A percentile compares a stretch with the other conserved stretches of the same genome.
phyloP scores from a whole-genome alignment of 2,329 filamentous ascomycete species.

The Zasmidium angulare region DNA sequence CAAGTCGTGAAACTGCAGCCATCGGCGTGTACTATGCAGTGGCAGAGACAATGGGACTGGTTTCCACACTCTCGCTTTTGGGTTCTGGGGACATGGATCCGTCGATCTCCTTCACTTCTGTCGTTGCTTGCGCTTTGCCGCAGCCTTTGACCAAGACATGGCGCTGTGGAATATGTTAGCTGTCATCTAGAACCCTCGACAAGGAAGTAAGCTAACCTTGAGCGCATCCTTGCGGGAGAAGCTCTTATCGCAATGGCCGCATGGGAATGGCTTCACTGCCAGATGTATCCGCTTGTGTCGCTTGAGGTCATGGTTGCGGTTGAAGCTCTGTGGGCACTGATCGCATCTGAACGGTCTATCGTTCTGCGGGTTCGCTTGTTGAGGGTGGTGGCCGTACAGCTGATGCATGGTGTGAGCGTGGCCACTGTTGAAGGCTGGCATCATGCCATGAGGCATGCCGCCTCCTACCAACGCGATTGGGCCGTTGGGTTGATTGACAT shows the following conservation, averaged over 20 bases:
- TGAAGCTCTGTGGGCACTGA: conserved; percentile 88
- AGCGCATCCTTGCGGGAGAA: conserved; percentile 96
- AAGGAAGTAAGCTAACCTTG: conserved; percentile 66
- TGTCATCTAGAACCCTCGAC: conserved; percentile 39
- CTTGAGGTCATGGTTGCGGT: conserved; percentile 93
- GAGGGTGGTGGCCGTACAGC: conserved; percentile 52
- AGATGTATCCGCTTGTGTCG: conserved; percentile 93
- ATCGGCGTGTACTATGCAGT: neutral
- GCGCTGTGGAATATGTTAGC: conserved; percentile 49
- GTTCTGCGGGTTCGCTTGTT: conserved; percentile 56
- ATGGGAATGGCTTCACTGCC: conserved; percentile 93
- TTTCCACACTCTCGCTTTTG: conserved; percentile 34
- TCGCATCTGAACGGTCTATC: conserved; percentile 96
- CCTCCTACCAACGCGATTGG: conserved; percentile 70
- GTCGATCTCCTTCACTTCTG: conserved; percentile 38
- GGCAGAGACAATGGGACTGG: conserved; percentile 24
- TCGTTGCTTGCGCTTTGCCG: conserved; percentile 50
- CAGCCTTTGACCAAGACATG: conserved; percentile 69
- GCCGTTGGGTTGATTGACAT: conserved; percentile 70
- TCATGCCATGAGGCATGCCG: conserved; percentile 55
- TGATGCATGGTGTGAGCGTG: conserved; percentile 69
- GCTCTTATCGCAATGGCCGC: conserved; percentile 87
- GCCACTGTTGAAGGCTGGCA: conserved; percentile 58
- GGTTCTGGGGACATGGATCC: conserved; percentile 35
- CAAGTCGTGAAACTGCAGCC: conserved; percentile 4